Evolutionary conservation across 1,284 basidiomycete species (phyloP).

Genomic region (Malassezia sympodialis): DNA sequence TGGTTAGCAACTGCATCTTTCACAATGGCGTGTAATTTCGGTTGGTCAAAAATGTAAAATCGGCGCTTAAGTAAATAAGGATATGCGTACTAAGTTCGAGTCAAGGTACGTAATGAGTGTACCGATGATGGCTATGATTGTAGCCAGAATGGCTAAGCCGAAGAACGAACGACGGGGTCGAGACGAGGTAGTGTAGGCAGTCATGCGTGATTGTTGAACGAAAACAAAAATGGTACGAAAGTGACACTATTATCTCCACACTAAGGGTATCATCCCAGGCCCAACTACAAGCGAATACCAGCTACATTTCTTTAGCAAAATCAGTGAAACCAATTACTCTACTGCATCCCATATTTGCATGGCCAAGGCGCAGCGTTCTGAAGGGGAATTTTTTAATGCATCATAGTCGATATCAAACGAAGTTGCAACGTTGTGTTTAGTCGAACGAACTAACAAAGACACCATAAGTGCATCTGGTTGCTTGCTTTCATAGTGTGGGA

Average conservation of each 20-base stretch:
- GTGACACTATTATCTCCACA: not conserved
- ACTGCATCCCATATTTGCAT: constrained; percentile 32
- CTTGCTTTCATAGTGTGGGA: constrained; percentile 19
- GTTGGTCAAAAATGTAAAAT: constrained; percentile 43
- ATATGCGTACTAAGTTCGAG: not conserved
- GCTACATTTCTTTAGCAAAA: not conserved
- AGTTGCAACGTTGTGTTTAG: constrained; percentile 27
- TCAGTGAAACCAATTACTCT: constrained; percentile 9
- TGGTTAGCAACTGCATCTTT: constrained; percentile 26
- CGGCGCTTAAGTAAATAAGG: constrained; percentile 7
- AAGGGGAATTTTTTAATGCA: constrained; percentile 17
- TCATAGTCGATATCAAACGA: constrained; percentile 25
- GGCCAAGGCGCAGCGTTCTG: constrained; percentile 24
- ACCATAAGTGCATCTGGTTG: constrained; percentile 16
- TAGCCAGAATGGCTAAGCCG: constrained; percentile 4
- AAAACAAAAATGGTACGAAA: constrained; percentile 1
- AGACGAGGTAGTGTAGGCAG: not conserved
- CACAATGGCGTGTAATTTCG: constrained; percentile 28
- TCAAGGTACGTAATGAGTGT: constrained; percentile 3
- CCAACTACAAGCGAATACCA: not conserved
- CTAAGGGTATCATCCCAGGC: not conserved
- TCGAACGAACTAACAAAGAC: constrained; percentile 26
- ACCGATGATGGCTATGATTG: constrained; percentile 6
- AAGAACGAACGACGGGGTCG: not conserved
- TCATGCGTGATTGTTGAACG: not conserved